These are phyloP conservation scores for Cotoneaster glaucophyllus DNA, from an alignment of 306 rosid genomes.

Conservation along the genomic window DNA sequence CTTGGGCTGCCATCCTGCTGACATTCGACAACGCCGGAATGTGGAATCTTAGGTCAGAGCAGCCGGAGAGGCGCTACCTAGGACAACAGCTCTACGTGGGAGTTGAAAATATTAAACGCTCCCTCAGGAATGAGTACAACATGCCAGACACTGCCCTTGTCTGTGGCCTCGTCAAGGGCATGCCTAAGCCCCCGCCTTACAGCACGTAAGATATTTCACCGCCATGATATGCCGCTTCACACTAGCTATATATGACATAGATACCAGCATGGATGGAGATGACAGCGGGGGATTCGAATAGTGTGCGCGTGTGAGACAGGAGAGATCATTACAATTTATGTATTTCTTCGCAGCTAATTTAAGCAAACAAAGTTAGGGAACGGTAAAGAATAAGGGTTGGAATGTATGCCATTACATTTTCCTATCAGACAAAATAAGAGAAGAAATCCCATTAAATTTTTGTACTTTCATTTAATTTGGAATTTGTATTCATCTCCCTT, in stretches of 20 bases:
- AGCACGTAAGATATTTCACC: constrained; percentile 1
- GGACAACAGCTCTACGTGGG: constrained; percentile 62
- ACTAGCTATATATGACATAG: not conserved
- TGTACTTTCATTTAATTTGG: not conserved
- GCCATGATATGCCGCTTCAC: constrained; percentile 5
- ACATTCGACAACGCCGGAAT: constrained; percentile 58
- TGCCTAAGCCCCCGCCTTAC: constrained; percentile 45
- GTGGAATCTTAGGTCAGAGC: constrained; percentile 63
- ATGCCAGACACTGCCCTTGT: constrained; percentile 26
- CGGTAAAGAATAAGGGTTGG: constrained; percentile 6
- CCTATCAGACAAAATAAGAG: not conserved
- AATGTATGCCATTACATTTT: not conserved
- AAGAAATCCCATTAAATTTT: not conserved
- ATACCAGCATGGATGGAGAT: not conserved
- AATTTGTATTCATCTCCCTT: no score
- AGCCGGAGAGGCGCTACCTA: constrained; percentile 49
- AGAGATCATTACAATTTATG: not conserved
- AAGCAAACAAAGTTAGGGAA: not conserved
- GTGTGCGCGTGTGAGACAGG: not conserved
- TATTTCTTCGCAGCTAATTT: constrained; percentile 8
- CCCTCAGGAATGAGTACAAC: constrained; percentile 64
- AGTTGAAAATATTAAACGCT: constrained; percentile 33
- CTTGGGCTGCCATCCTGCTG: constrained; percentile 56
- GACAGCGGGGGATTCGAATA: not conserved
- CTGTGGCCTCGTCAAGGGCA: constrained; percentile 37